Evolutionary conservation across 2,329 filamentous ascomycete genomes (phyloP).

Genomic region (Penicillium sp.): DNA sequence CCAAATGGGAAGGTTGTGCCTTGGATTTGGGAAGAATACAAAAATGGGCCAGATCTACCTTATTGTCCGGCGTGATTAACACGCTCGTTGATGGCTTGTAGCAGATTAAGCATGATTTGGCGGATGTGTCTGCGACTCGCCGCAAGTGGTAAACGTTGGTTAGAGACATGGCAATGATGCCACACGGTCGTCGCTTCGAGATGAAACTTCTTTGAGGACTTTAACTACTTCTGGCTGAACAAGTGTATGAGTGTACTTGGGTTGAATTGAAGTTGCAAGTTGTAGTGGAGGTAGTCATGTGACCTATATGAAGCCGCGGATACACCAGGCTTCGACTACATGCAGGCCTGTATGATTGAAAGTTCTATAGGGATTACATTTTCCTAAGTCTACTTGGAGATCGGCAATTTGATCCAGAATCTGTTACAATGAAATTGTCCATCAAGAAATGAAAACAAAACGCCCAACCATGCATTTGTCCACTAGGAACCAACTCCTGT

Average conservation of each 20-base stretch:
- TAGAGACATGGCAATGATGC: conserved; percentile 39
- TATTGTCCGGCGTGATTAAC: conserved; percentile 83
- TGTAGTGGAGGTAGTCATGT: conserved; percentile 53
- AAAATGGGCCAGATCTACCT: conserved; percentile 54
- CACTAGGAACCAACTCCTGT: conserved; percentile 16
- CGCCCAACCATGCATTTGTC: conserved; percentile 31
- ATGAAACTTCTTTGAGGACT: not conserved
- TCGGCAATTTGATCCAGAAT: not conserved
- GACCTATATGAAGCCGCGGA: conserved; percentile 3
- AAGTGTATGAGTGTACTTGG: not conserved
- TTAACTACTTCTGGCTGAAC: not conserved
- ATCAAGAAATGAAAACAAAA: conserved; percentile 10
- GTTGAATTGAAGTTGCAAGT: not conserved
- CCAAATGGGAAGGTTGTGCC: not conserved
- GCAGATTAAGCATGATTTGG: conserved; percentile 87
- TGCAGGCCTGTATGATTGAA: not conserved
- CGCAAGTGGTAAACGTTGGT: conserved; percentile 83
- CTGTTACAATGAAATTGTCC: not conserved
- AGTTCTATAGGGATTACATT: too few relatives aligned
- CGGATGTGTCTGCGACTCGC: conserved; percentile 78
- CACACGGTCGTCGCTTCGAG: not conserved
- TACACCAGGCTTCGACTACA: not conserved
- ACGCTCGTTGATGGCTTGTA: conserved; percentile 86
- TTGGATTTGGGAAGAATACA: not conserved
- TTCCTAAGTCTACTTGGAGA: too few relatives aligned